phyloP scores from a whole-genome alignment of 2,329 filamentous ascomycete species.

The Aspergillus neotritici region DNA sequence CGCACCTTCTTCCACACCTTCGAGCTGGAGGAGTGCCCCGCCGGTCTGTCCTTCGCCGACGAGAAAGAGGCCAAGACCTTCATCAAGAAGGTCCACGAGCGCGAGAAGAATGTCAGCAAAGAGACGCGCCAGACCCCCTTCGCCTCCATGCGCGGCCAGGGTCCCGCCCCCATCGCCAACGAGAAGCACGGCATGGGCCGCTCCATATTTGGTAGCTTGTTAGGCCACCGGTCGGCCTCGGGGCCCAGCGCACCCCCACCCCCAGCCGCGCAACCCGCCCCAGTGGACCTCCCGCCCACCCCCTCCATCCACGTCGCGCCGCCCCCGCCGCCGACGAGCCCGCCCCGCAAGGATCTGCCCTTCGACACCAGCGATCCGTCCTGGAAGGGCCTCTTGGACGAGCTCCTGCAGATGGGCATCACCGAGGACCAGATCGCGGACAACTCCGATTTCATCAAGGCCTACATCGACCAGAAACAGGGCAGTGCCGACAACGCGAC shows the following conservation, averaged over 20 bases:
- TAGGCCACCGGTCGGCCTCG: constrained; percentile 47
- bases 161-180: constrained; percentile 39
- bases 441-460: constrained; percentile 63
- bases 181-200: constrained; percentile 45
- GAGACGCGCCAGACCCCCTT: constrained; percentile 76
- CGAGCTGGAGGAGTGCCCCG: constrained; percentile 86
- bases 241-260: constrained; percentile 28
- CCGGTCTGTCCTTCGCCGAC: constrained; percentile 85
- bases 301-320: constrained; percentile 29
- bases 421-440: constrained; percentile 63
- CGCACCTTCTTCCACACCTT: constrained; percentile 97
- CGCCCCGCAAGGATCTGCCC: constrained; percentile 36
- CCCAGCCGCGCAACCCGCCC: constrained; percentile 11
- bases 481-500: constrained; percentile 40
- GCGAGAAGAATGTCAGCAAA: constrained; percentile 92
- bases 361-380: constrained; percentile 59
- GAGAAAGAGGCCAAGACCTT: constrained; percentile 98
- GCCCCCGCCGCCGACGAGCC: constrained; percentile 28
- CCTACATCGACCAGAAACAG: constrained; percentile 61
- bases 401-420: constrained; percentile 60
- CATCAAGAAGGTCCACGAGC: constrained; percentile 93
- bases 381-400: constrained; percentile 56
- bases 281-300: constrained; percentile 17
- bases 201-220: constrained; percentile 47
- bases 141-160: constrained; percentile 45